Conservation (phyloP, 2,329 filamentous ascomycete species). For the Colletotrichum tofieldiae region DNA sequence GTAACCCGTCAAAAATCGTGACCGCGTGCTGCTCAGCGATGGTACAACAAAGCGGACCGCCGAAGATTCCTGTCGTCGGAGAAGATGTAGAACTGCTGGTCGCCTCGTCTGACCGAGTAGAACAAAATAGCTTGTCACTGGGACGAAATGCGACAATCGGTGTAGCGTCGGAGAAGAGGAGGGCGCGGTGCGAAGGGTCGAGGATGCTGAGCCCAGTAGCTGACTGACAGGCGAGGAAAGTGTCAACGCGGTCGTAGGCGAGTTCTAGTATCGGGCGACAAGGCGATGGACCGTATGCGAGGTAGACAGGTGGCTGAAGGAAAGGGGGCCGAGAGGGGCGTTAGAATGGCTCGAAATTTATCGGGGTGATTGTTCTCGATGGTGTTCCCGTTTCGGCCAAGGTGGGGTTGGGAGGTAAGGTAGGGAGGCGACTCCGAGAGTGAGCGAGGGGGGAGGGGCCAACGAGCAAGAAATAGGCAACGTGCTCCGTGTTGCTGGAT, state of each 20-base stretch:
- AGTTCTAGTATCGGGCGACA: conserved; percentile 28
- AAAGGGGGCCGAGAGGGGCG: conserved; percentile 39
- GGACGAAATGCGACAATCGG: conserved; percentile 20
- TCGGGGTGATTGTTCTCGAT: conserved; percentile 40
- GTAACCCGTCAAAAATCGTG: not conserved
- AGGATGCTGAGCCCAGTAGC: not conserved
- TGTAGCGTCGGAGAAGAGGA: conserved; percentile 13
- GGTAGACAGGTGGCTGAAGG: conserved; percentile 27
- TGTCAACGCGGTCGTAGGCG: conserved; percentile 7
- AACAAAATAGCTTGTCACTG: not conserved
- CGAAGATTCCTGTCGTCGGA: not conserved
- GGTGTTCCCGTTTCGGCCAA: conserved; percentile 43
- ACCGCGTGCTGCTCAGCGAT: conserved; percentile 10
- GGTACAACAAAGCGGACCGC: not conserved
- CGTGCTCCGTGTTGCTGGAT: conserved; percentile 38
- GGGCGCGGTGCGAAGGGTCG: conserved; percentile 8
- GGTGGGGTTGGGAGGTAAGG: conserved; percentile 40
- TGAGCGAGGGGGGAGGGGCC: conserved; percentile 29
- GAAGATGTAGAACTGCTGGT: not conserved
- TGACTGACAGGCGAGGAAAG: not conserved
- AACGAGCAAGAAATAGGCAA: conserved; percentile 36
- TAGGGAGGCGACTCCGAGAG: conserved; percentile 41
- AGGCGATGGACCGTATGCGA: conserved; percentile 26
- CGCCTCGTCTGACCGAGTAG: conserved; percentile 1
- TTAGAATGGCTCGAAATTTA: conserved; percentile 39